phyloP scores from a whole-genome alignment of 495 filamentous ascomycete species.

The Daldinia bambusicola region DNA sequence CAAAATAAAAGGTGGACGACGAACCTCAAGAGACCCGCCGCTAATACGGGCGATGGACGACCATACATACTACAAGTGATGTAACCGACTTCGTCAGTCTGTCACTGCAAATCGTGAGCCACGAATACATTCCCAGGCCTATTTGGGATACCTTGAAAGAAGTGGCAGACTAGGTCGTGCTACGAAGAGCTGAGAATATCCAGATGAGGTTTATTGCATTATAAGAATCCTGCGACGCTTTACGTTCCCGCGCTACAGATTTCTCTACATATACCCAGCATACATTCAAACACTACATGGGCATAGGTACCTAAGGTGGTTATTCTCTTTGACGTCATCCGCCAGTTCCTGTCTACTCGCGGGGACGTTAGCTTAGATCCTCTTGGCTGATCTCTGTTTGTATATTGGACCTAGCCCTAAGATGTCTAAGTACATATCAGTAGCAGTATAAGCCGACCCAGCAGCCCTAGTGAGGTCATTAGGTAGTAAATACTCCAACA shows the following conservation, averaged over 20 bases:
- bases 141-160: constrained; percentile 25
- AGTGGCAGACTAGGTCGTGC: constrained; percentile 5
- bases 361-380: neutral
- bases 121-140: constrained; percentile 25
- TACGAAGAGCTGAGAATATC: constrained; percentile 1
- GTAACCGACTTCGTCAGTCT: constrained; percentile 35
- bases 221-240: neutral
- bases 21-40: constrained; percentile 2
- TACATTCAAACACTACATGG: no score
- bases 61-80: constrained; percentile 27
- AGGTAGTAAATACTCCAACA: constrained; percentile 3
- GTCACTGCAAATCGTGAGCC: constrained; percentile 10
- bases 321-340: constrained; percentile 35
- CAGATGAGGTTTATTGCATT: constrained; percentile 1
- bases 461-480: neutral
- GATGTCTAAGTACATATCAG: neutral
- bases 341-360: constrained; percentile 13
- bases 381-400: neutral
- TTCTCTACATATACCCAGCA: constrained; percentile 9
- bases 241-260: constrained; percentile 3
- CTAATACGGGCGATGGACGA: constrained; percentile 4
- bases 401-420: neutral
- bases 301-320: neutral
- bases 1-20: neutral
- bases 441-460: constrained; percentile 2